Conservation (phyloP, 345 rosid species). For the Aquilaria malaccensis region DNA sequence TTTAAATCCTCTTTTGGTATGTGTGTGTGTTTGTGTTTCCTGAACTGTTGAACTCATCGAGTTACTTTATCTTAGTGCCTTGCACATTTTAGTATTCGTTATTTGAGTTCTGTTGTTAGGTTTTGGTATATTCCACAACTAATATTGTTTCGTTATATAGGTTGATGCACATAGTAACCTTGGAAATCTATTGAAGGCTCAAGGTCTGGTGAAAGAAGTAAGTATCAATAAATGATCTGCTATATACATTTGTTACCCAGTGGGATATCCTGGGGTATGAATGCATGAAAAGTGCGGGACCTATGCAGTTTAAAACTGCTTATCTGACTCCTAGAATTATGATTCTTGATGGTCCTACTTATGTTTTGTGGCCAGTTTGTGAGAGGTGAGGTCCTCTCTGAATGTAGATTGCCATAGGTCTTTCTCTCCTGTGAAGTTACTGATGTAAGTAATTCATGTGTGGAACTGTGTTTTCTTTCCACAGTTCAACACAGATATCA, state of each 20-base stretch:
- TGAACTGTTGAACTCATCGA: constrained; percentile 3
- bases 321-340: constrained; percentile 7
- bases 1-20: constrained; percentile 87
- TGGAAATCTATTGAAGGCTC: constrained; percentile 92
- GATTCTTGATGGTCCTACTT: constrained; percentile 12
- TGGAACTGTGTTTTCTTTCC: constrained; percentile 51
- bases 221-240: constrained; percentile 26
- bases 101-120: not conserved
- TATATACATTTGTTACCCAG: constrained; percentile 3
- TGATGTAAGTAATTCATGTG: constrained; percentile 56
- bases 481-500: constrained; percentile 65
- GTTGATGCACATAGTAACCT: constrained; percentile 97
- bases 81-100: not conserved
- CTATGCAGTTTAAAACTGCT: constrained; percentile 6
- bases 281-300: constrained; percentile 4
- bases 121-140: constrained; percentile 2
- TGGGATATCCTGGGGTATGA: constrained; percentile 12
- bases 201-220: constrained; percentile 94
- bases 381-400: constrained; percentile 19
- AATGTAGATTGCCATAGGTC: constrained; percentile 8
- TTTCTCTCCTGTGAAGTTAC: constrained; percentile 47
- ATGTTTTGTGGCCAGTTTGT: constrained; percentile 5
- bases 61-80: not conserved
- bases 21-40: not conserved
- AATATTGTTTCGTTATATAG: constrained; percentile 29